Evolutionary conservation across 306 rosid genomes (phyloP).

Genomic region (Trichosanthes cucumerina): DNA sequence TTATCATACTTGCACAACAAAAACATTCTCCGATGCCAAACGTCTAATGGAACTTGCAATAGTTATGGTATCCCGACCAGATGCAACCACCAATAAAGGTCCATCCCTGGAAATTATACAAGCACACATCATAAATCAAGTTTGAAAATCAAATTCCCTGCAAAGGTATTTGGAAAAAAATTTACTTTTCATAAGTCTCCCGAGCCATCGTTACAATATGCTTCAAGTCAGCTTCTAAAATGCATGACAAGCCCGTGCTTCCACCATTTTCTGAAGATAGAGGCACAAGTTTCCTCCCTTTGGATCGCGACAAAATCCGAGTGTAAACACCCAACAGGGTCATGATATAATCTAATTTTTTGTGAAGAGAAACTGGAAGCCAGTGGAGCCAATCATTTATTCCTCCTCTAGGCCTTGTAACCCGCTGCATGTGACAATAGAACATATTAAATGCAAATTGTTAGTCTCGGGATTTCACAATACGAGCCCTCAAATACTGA

Average conservation of each 20-base stretch:
- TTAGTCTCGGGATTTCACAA: background rate
- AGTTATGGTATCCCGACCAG: constrained; percentile 83
- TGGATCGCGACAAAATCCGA: constrained; percentile 27
- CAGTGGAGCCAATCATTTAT: constrained; percentile 81
- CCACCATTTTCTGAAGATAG: constrained; percentile 53
- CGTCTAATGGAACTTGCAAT: constrained; percentile 69
- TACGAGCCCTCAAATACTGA: background rate
- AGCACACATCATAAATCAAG: background rate
- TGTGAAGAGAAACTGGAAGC: constrained; percentile 84
- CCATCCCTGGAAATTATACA: constrained; percentile 59
- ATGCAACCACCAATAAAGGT: constrained; percentile 81
- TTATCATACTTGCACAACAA: constrained; percentile 72
- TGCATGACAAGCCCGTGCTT: constrained; percentile 46
- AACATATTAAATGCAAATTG: background rate
- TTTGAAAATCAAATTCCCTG: background rate
- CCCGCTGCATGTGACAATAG: constrained; percentile 44
- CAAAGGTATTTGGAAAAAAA: constrained; percentile 14
- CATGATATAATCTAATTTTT: constrained; percentile 41
- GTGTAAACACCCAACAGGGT: constrained; percentile 33
- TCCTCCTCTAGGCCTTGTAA: constrained; percentile 82
- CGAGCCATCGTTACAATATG: constrained; percentile 63
- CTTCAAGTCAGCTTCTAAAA: constrained; percentile 78
- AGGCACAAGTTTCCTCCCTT: constrained; percentile 28
- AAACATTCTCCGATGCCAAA: constrained; percentile 63
- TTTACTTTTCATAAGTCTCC: constrained; percentile 68